A percentile compares a stretch with the other conserved stretches of the same genome.
Evolutionary conservation across 306 rosid species (phyloP).

Genomic region (Mimosa pudica): DNA sequence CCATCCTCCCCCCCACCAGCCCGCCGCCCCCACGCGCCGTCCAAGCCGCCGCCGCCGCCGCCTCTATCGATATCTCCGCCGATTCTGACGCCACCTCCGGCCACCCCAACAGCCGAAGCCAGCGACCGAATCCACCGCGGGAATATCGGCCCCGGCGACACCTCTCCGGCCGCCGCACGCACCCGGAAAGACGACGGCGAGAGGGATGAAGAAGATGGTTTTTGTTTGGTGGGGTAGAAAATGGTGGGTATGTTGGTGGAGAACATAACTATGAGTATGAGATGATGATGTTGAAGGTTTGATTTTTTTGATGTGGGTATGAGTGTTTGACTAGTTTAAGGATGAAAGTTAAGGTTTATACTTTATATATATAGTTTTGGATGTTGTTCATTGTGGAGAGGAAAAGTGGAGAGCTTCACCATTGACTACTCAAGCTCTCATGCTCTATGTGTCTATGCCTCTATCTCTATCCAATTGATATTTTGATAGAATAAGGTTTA

Average conservation of each 20-base stretch:
- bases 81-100: constrained; percentile 52
- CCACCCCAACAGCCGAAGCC: constrained; percentile 40
- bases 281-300: no score
- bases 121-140: constrained; percentile 57
- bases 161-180: constrained; percentile 60
- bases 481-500: no score
- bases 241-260: constrained; percentile 50
- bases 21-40: constrained; percentile 13
- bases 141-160: constrained; percentile 41
- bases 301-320: no score
- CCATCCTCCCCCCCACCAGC: constrained; percentile 39
- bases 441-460: background rate
- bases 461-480: background rate
- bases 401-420: background rate
- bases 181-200: constrained; percentile 41
- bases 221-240: constrained; percentile 37
- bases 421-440: background rate
- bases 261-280: constrained; percentile 52
- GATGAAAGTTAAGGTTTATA: no score
- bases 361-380: no score
- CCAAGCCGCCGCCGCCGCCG: constrained; percentile 41
- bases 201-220: constrained; percentile 5
- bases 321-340: no score
- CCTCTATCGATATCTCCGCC: constrained; percentile 53
- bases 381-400: no score